Percentiles rank a stretch among this genome's conserved stretches.
Evolutionary conservation across 768 basidiomycete species (phyloP).

Genomic region (Mycena galopus): DNA sequence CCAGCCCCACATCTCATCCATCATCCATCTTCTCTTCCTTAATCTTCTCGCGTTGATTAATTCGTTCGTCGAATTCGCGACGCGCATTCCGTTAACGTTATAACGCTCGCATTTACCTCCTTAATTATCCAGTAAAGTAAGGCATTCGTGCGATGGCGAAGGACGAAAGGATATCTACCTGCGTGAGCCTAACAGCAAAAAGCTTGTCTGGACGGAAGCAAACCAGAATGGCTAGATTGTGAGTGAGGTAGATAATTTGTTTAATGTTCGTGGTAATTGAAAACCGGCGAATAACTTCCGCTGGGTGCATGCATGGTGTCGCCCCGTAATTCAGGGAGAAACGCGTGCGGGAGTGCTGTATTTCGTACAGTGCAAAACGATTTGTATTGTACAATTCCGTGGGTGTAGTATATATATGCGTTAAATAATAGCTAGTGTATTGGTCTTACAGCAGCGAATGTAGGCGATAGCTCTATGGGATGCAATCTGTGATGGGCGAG

Average conservation of each 20-base stretch:
- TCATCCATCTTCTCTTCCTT: background rate
- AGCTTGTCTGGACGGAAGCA: constrained; percentile 36
- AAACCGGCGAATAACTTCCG: constrained; percentile 24
- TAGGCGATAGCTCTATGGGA: constrained; percentile 2
- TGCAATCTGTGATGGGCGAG: constrained; percentile 4
- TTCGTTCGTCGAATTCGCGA: background rate
- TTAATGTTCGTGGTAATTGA: constrained; percentile 21
- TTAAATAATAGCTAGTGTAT: constrained; percentile 30
- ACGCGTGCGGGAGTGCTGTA: background rate
- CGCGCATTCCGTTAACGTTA: constrained; percentile 14
- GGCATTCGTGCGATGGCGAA: background rate
- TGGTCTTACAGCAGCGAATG: constrained; percentile 8
- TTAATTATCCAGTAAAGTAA: constrained; percentile 15
- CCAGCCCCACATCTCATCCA: background rate
- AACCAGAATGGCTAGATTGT: constrained; percentile 44
- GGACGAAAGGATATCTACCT: constrained; percentile 7
- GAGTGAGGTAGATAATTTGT: constrained; percentile 24
- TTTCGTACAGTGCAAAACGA: background rate
- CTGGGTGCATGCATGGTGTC: constrained; percentile 1
- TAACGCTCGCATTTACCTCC: constrained; percentile 19
- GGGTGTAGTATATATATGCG: constrained; percentile 24
- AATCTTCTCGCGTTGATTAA: constrained; percentile 9
- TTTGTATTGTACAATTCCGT: constrained; percentile 24
- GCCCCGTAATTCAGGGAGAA: constrained; percentile 8
- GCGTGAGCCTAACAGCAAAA: constrained; percentile 38